Evolutionary conservation across 2,329 filamentous ascomycete genomes (phyloP), one percentile per base, ranked within the genome.

Genomic region (Colletotrichum godetiae): DNA sequence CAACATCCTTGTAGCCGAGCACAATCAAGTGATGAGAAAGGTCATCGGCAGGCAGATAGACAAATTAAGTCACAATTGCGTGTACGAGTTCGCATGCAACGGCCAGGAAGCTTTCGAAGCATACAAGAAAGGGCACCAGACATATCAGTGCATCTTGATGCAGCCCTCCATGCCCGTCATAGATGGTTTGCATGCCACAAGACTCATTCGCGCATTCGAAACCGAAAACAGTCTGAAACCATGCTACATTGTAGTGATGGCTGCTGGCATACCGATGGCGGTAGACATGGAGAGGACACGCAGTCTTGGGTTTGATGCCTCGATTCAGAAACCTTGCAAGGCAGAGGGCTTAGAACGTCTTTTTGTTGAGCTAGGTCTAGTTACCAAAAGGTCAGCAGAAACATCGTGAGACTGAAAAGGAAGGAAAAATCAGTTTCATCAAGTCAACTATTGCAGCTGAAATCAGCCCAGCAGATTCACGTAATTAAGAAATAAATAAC

Each of bases 101-200:
- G 82, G 82, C 2, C 72, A 80, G 8, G 78, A 84, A 62, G 82
- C 82, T 0, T 70, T 83, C 4, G 77, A 80, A 42, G 75, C 76
- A 0, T 83, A 79, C 65, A 76, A 75, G 29, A 55, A 72, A 1
- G 74, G 76, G 2, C 77, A 78, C 0, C 70, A 74, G 0, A 64
- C 76, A 0, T 84, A 78, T 53, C 68, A 63, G 0, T 81, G 79
- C 62, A 75, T 85, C 3, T 72, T 85, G 27, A 63, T 63, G 52
- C 85, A 87, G 74, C 81, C 86, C 12, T 83, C 80, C 75, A 87
- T 87, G 86, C 86, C 85, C 0, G 78, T 86, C 12, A 80, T 87
- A 15, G 81, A 87, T 72, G 82, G 82, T 0, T 80, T 84, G 24
- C 80, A 79, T 3, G 79, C 81, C 0, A 86, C 84, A n/a, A 77